Evolutionary conservation across 2,329 filamentous ascomycete species (phyloP).

Genomic region (Sporothrix humicola): DNA sequence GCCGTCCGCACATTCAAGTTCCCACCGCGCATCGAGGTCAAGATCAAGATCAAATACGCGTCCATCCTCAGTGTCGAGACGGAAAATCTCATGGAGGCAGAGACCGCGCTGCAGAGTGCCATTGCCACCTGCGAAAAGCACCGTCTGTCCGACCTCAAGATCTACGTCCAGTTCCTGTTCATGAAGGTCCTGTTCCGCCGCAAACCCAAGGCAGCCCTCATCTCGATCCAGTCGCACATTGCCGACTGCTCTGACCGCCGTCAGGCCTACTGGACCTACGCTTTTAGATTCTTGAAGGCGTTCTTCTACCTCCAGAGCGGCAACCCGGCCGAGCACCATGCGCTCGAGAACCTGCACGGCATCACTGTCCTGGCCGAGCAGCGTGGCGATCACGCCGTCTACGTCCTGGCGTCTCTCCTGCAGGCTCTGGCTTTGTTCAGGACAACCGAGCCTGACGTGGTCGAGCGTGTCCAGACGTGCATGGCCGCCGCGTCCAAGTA

Average conservation of each 20-base stretch:
- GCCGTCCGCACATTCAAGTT: conserved; percentile 67
- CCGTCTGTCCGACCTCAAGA: conserved; percentile 70
- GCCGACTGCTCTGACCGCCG: conserved; percentile 68
- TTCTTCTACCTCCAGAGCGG: conserved; percentile 69
- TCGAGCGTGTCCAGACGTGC: conserved; percentile 73
- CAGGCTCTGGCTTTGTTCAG: conserved; percentile 73
- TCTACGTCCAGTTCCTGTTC: conserved; percentile 76
- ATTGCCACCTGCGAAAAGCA: conserved; percentile 72
- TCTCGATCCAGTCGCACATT: conserved; percentile 71
- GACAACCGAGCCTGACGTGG: conserved; percentile 65
- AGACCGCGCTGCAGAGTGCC: conserved; percentile 73
- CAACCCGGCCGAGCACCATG: conserved; percentile 64
- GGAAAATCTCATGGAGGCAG: conserved; percentile 74
- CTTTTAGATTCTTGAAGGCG: conserved; percentile 75
- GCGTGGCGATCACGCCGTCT: conserved; percentile 67
- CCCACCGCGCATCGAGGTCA: conserved; percentile 70
- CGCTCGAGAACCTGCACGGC: conserved; percentile 71
- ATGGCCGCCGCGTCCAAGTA: conserved; percentile 75
- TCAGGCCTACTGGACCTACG: conserved; percentile 79
- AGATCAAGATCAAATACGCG: conserved; percentile 72
- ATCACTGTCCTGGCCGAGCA: conserved; percentile 65
- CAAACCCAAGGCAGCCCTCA: conserved; percentile 74
- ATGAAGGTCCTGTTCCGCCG: conserved; percentile 72
- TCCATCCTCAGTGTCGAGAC: conserved; percentile 76
- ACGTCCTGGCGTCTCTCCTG: conserved; percentile 68